A percentile compares a stretch with the other conserved stretches of the same genome.
These are phyloP conservation scores for Prunus davidiana DNA, from an alignment of 306 rosid species.

Conservation along the genomic window DNA sequence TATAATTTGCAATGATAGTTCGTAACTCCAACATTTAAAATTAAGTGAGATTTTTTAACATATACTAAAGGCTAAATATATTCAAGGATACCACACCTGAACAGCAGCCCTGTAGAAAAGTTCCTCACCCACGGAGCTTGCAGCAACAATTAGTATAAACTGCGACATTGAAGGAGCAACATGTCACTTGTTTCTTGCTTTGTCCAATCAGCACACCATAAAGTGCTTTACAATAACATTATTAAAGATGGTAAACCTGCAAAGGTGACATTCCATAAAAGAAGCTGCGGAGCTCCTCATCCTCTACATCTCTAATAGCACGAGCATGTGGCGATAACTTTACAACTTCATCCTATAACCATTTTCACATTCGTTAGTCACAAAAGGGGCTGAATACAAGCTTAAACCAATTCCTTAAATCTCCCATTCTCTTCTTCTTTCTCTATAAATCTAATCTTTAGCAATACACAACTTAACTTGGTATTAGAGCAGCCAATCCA, in stretches of 20 bases:
- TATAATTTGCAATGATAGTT: neutral
- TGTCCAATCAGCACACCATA: slow-evolving; percentile 17
- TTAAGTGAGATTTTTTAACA: neutral
- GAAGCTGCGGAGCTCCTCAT: slow-evolving; percentile 91
- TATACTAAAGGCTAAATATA: neutral
- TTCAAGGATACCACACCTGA: slow-evolving; percentile 56
- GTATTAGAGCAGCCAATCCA: neutral
- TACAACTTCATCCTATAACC: slow-evolving; percentile 86
- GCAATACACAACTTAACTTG: neutral
- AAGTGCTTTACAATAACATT: slow-evolving; percentile 7
- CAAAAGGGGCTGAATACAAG: neutral
- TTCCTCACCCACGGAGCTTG: slow-evolving; percentile 98
- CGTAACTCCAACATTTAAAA: neutral
- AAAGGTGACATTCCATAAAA: slow-evolving; percentile 97
- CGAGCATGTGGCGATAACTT: slow-evolving; percentile 95
- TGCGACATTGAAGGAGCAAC: slow-evolving; percentile 25
- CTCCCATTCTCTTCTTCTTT: neutral
- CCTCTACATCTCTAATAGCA: slow-evolving; percentile 97
- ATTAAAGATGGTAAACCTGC: slow-evolving; percentile 56
- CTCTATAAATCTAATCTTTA: neutral
- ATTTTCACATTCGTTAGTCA: slow-evolving; percentile 1
- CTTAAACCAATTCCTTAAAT: neutral
- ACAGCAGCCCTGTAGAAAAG: slow-evolving; percentile 98
- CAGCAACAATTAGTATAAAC: slow-evolving; percentile 91
- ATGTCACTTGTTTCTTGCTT: slow-evolving; percentile 15